phyloP scores from a whole-genome alignment of 2,329 filamentous ascomycete genomes.

The Apiospora saccharicola region DNA sequence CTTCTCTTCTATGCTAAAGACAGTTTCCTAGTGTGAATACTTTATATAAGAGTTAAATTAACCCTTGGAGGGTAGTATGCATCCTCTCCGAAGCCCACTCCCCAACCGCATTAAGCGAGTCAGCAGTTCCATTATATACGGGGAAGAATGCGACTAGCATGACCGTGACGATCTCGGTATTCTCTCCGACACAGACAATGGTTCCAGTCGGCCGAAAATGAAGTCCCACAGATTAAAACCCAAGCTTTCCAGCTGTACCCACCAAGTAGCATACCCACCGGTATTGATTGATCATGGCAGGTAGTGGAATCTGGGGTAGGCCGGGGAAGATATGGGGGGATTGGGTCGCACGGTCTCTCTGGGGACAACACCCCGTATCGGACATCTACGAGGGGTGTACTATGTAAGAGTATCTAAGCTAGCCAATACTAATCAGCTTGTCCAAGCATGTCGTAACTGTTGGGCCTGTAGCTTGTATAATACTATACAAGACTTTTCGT shows the following conservation, averaged over 20 bases:
- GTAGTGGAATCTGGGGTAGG: not conserved
- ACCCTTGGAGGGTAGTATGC: too few species aligned
- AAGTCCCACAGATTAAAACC: not conserved
- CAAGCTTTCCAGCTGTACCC: constrained; percentile 23
- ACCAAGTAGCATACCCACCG: not conserved
- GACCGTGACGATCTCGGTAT: constrained; percentile 17
- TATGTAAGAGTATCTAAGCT: not conserved
- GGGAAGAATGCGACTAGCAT: not conserved
- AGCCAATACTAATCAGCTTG: not conserved
- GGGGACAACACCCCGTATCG: not conserved
- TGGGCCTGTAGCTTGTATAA: not conserved
- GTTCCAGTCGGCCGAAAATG: not conserved
- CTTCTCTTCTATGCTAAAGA: too few species aligned
- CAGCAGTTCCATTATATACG: not conserved
- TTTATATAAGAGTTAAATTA: too few species aligned
- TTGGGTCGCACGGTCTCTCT: not conserved
- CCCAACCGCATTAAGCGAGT: not conserved
- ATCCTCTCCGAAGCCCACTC: constrained; percentile 5
- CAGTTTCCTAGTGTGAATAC: too few species aligned
- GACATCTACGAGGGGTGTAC: not conserved
- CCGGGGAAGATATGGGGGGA: not conserved
- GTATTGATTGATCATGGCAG: not conserved
- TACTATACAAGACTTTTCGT: not conserved
- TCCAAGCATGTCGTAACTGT: not conserved
- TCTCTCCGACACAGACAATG: constrained; percentile 19